Conservation (phyloP, 768 basidiomycete species). For the Boletus reticuloceps region DNA sequence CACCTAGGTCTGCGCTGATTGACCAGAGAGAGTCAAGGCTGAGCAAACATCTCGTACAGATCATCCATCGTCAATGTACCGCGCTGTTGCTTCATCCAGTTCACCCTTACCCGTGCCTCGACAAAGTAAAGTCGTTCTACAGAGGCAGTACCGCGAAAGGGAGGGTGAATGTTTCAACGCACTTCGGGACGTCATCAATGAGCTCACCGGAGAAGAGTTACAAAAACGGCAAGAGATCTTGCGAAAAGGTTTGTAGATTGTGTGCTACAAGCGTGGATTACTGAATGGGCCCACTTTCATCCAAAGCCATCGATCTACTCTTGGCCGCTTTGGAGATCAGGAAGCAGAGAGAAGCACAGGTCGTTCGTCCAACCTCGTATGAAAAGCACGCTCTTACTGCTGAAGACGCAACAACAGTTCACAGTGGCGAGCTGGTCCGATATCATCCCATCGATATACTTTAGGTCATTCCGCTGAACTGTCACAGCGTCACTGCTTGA, state of each 20-base stretch:
- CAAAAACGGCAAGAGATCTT: conserved; percentile 22
- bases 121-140: conserved; percentile 10
- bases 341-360: not conserved
- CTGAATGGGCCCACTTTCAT: not conserved
- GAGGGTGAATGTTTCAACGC: conserved; percentile 21
- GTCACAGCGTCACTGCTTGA: not conserved
- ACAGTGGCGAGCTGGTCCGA: conserved; percentile 6
- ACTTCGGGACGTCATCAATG: conserved; percentile 17
- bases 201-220: conserved; percentile 15
- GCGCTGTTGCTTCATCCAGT: not conserved
- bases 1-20: not conserved
- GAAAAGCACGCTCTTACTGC: not conserved
- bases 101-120: not conserved
- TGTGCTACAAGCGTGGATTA: not conserved
- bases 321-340: not conserved
- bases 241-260: conserved; percentile 12
- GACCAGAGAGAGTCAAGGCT: not conserved
- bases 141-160: conserved; percentile 20
- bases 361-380: not conserved
- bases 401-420: not conserved
- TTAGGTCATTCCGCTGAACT: not conserved
- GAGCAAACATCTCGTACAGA: not conserved
- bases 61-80: not conserved
- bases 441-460: not conserved
- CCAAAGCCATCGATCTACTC: conserved; percentile 13